Base-by-base conservation (phyloP, 2,329 filamentous ascomycete species). In the Metarhizium humberi region DNA sequence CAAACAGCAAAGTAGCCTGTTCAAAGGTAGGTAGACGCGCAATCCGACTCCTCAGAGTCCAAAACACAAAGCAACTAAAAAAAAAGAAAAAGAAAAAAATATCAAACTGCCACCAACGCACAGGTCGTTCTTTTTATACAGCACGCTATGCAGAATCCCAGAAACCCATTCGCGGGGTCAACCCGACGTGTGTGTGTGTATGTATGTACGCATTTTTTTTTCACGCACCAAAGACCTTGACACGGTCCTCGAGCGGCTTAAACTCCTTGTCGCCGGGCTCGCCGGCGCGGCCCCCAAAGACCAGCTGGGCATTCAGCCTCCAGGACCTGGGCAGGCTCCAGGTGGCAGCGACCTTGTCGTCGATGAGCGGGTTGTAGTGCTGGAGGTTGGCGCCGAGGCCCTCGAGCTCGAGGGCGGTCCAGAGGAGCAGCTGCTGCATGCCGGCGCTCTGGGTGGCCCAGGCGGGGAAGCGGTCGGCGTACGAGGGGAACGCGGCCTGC, bases 291-390 rank as follows among this genome's bases (percentile, higher is more conserved):
- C 79, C 82, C 60, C 90, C 90, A 71, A 96, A 94, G 64, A 95
- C 90, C 61, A 96, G 76, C 79, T 95, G 90, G 29, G 88, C 86
- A 67, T 86, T 82, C 60, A 95, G 80, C 66, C 81, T 82, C 90
- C 91, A 96, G 63, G 80, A 79, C 18, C 73, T 66, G 47, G 88
- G 87, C 36, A 95, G 64, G 56, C 79, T 78, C 87, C 89, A 96
- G 63, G 82, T 75, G 58, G 73, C 75, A 48, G 79, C 73, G 53
- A 91, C 86, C 74, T 85, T 82, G 61, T 79, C 77, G 73, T 95
- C 87, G 63, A 95, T 82, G 56, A 96, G 72, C 20, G 90, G 90
- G 80, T 90, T 94, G 79, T 95, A 95, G 77, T 96, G 91, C 79
- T 96, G 91, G 53, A 96, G 79, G 78, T 92, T 95, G 68, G 86